phyloP scores from a whole-genome alignment of 495 filamentous ascomycete genomes.

The Annulohypoxylon stygium region DNA sequence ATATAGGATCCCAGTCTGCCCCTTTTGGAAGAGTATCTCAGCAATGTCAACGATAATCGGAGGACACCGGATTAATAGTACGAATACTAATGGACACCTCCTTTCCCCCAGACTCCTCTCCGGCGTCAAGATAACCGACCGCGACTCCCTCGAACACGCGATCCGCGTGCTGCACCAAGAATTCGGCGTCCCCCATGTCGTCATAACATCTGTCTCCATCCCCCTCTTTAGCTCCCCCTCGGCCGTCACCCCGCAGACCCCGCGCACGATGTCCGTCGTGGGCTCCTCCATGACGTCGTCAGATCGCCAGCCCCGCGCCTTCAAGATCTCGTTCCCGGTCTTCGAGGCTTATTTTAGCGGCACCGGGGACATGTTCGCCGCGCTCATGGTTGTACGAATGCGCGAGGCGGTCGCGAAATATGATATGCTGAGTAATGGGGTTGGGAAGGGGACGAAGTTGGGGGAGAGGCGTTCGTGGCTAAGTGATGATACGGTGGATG shows the following conservation, averaged over 20 bases:
- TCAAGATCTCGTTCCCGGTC: constrained; percentile 85
- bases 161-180: constrained; percentile 80
- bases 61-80: too few relatives aligned
- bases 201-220: constrained; percentile 85
- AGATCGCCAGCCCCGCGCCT: constrained; percentile 75
- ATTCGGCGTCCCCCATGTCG: constrained; percentile 86
- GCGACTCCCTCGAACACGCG: constrained; percentile 76
- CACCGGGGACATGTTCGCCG: constrained; percentile 98
- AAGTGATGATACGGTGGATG: constrained; percentile 73
- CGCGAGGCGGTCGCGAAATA: constrained; percentile 75
- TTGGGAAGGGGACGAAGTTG: constrained; percentile 51
- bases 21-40: too few relatives aligned
- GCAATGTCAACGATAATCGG: neutral
- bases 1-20: too few relatives aligned
- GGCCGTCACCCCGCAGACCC: constrained; percentile 51
- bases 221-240: constrained; percentile 48
- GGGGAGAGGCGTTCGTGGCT: constrained; percentile 72
- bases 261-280: constrained; percentile 73
- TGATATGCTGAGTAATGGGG: constrained; percentile 13
- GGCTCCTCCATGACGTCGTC: constrained; percentile 80
- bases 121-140: constrained; percentile 81
- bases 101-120: constrained; percentile 74
- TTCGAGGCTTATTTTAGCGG: constrained; percentile 95
- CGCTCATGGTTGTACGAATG: constrained; percentile 87
- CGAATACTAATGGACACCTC: constrained; percentile 12